Evolutionary conservation across 202 grass and related monocot genomes (phyloP).

Genomic region (Elaeis oleifera): DNA sequence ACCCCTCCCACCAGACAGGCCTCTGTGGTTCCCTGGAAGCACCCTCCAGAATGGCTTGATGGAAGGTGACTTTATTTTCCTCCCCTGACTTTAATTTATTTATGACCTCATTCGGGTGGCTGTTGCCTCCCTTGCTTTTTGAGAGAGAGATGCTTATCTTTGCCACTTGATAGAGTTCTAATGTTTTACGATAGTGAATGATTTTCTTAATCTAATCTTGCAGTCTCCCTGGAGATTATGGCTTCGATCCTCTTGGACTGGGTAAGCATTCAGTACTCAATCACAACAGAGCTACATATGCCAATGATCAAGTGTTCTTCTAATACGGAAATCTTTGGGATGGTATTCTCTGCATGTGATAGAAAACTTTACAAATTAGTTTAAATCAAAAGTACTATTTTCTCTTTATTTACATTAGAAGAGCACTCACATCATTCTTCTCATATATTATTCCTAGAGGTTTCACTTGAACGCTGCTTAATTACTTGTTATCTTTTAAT

Average conservation of each 20-base stretch:
- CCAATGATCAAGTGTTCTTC: too few species aligned
- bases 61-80: conserved; percentile 44
- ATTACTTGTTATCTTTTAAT: background rate
- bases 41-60: conserved; percentile 74
- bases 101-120: background rate
- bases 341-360: background rate
- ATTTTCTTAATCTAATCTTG: background rate
- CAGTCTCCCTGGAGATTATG: conserved; percentile 82
- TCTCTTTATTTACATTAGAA: too few species aligned
- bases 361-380: background rate
- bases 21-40: conserved; percentile 81
- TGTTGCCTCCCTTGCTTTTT: background rate
- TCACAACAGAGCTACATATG: too few species aligned
- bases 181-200: too few species aligned
- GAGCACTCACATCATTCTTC: too few species aligned
- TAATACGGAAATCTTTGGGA: too few species aligned
- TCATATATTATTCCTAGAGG: too few species aligned
- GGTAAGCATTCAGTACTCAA: conserved; percentile 28
- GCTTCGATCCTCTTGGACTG: conserved; percentile 80
- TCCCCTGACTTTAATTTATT: background rate
- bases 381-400: too few species aligned
- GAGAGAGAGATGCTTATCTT: too few species aligned
- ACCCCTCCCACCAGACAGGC: conserved; percentile 70
- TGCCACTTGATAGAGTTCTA: too few species aligned
- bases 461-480: too few species aligned